Conservation (phyloP, 2,329 filamentous ascomycete genomes). For the Xylaria sp. region DNA sequence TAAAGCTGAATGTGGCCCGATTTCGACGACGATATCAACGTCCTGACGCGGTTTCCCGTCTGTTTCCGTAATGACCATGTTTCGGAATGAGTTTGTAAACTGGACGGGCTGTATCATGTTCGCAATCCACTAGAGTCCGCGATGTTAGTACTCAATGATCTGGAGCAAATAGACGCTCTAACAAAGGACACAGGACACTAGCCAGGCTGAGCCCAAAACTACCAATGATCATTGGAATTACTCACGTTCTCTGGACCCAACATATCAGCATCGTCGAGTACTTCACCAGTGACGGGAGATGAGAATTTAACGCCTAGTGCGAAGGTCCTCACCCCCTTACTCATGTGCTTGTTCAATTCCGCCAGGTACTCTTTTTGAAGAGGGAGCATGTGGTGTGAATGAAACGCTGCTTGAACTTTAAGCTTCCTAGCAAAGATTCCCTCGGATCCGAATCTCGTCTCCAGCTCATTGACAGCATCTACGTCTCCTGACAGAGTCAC, state of each 20-base stretch:
- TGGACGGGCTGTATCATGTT: constrained; percentile 45
- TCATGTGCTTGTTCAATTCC: constrained; percentile 5
- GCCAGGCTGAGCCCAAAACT: not conserved
- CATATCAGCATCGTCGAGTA: constrained; percentile 8
- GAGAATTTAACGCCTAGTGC: constrained; percentile 16
- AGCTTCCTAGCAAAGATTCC: constrained; percentile 37
- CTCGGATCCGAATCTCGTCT: constrained; percentile 11
- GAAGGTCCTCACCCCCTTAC: constrained; percentile 3
- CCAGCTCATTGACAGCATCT: constrained; percentile 24
- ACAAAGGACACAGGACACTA: not conserved
- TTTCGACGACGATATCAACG: constrained; percentile 26
- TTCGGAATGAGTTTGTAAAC: constrained; percentile 42
- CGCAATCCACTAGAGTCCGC: constrained; percentile 28
- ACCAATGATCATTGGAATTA: not conserved
- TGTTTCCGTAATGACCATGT: constrained; percentile 30
- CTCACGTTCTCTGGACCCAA: constrained; percentile 16
- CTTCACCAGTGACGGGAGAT: constrained; percentile 28
- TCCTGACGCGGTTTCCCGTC: not conserved
- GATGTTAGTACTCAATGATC: not conserved
- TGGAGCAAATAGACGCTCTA: not conserved
- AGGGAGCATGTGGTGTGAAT: constrained; percentile 33
- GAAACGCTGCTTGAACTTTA: constrained; percentile 35
- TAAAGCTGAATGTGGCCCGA: constrained; percentile 52
- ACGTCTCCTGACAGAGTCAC: constrained; percentile 38
- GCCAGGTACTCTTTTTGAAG: constrained; percentile 29